Conservation (phyloP, 129 eudicot genomes). For the Pittosporum tobira region DNA sequence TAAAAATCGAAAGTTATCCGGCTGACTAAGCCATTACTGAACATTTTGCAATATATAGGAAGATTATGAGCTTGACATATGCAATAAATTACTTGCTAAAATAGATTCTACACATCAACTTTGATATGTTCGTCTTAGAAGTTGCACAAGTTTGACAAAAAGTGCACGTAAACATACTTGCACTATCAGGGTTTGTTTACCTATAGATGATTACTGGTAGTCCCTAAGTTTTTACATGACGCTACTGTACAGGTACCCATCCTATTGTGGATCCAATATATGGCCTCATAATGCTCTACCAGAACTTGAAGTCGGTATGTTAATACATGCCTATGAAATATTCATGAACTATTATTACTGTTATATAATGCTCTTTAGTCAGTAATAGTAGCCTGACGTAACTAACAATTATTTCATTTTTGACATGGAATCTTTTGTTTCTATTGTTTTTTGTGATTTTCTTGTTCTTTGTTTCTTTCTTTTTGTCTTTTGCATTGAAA, state of each 20-base stretch:
- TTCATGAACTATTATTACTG: background rate
- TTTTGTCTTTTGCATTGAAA: background rate
- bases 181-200: background rate
- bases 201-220: background rate
- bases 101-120: background rate
- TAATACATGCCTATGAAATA: conserved; percentile 4
- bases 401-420: background rate
- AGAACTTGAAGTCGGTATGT: conserved; percentile 81
- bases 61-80: background rate
- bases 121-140: background rate
- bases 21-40: background rate
- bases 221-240: background rate
- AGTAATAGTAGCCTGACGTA: background rate
- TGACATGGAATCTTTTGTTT: background rate
- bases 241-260: conserved; percentile 62
- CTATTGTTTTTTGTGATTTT: background rate
- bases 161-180: background rate
- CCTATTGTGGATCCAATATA: conserved; percentile 89
- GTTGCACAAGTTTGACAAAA: background rate
- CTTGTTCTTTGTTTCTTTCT: background rate
- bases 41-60: background rate
- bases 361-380: background rate
- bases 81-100: background rate
- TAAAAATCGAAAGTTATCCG: background rate
- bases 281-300: conserved; percentile 80